These are phyloP conservation scores for Puccinellia tenuiflora DNA, from an alignment of 176 grass and related monocot species.

Conservation along the genomic window DNA sequence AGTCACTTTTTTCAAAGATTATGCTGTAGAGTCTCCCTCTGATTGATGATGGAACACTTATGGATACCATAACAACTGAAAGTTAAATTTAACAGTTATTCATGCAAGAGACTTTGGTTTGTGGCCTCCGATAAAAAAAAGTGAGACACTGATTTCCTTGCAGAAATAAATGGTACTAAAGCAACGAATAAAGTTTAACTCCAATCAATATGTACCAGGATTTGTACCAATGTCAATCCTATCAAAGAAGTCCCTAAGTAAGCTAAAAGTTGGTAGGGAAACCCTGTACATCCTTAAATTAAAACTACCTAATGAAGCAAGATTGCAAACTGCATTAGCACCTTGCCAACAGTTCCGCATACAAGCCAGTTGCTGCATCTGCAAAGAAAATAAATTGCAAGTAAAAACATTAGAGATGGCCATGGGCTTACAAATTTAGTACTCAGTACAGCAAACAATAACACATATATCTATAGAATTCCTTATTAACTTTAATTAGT, in stretches of 20 bases:
- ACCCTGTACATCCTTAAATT: conserved; percentile 8
- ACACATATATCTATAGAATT: neutral
- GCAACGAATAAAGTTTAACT: neutral
- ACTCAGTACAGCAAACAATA: neutral
- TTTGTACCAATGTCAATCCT: neutral
- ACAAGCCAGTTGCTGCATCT: conserved; percentile 97
- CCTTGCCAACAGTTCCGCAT: conserved; percentile 75
- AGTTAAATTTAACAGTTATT: neutral
- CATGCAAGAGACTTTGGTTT: neutral
- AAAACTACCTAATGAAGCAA: conserved; percentile 46
- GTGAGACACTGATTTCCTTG: neutral
- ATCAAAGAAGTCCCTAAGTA: neutral
- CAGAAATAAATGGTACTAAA: conserved; percentile 4
- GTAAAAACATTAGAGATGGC: neutral
- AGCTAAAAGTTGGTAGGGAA: neutral
- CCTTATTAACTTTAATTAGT: neutral
- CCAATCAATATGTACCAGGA: neutral
- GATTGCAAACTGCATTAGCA: conserved; percentile 43
- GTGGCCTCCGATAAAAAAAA: neutral
- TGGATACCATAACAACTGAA: neutral
- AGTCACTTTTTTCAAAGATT: neutral
- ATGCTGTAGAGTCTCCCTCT: neutral
- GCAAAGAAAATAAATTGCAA: conserved; percentile 22
- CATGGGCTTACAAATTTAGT: neutral
- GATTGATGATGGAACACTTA: neutral